Base-by-base conservation (phyloP, 768 basidiomycete genomes). In the Pleurotus eryngii region DNA sequence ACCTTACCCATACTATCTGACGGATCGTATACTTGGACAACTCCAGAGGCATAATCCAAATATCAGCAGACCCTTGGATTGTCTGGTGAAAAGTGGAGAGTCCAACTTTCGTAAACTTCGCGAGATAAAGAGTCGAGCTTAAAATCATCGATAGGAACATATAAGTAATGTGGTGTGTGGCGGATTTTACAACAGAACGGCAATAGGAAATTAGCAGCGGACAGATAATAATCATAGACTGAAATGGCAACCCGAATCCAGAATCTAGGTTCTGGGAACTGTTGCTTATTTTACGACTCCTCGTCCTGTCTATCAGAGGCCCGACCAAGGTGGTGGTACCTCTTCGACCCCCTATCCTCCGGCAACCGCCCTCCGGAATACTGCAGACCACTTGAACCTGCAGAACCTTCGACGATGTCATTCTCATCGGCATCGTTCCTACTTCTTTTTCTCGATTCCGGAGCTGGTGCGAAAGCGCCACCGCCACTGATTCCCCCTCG, bases 391-490 rank as follows among this genome's bases (percentile, higher is more conserved):
- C 66, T 70, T 54, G 64, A 67, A 39, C 67, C 65, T 50, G 63
- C 68, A 20, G 60, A 65, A 59, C 24, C 65, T 73, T 61, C 76
- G 67, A 81, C 80, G 72, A 79, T 74, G 26, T 80, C 80, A 46
- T 72, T 81, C 56, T 85, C 74, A 42, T 88, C 86, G 83, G 86
- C 83, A 55, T 87, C 86, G 49, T 79, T 79, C 58, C 83, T 76
- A 60, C 72, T 76, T 56, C 86, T 78, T 66, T 85, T 87, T 67
- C 82, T 80, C 40, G 77, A 68, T 63, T 76, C 76, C 61, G 74
- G 65, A 59, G 67, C 59, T 58, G 68, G 59, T 45, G 42, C 42
- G 42, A 45, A 45, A 51, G 67, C 71, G 62, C 62, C 63, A 14
- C 64, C 68, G 64, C 67, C 69, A 61, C 69, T 35, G 54, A 37